These are phyloP conservation scores for Talaromyces islandicus DNA, from an alignment of 2,329 filamentous ascomycete species.

Conservation along the genomic window DNA sequence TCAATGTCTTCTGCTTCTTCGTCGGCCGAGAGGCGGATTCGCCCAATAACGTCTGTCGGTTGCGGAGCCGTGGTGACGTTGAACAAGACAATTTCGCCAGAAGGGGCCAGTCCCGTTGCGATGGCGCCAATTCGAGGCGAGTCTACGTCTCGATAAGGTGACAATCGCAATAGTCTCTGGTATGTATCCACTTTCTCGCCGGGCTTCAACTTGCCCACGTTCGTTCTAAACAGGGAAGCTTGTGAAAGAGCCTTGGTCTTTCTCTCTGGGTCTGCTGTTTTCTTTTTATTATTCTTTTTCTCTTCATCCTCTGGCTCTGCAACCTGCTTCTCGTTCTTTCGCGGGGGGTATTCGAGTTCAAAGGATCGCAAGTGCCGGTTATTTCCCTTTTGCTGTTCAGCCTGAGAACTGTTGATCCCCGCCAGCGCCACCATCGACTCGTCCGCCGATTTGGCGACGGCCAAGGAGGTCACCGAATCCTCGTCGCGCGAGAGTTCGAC, in stretches of 20 bases:
- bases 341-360: constrained; percentile 51
- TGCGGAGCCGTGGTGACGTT: constrained; percentile 55
- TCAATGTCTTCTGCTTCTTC: constrained; percentile 48
- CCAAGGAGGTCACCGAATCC: constrained; percentile 82
- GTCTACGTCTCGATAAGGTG: constrained; percentile 47
- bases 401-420: constrained; percentile 75
- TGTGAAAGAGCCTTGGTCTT: constrained; percentile 44
- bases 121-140: constrained; percentile 66
- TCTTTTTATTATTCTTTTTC: constrained; percentile 14
- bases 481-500: constrained; percentile 75
- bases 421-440: constrained; percentile 56
- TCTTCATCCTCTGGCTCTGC: constrained; percentile 19
- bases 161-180: constrained; percentile 54
- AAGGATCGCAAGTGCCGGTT: constrained; percentile 83
- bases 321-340: constrained; percentile 25
- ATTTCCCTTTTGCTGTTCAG: constrained; percentile 65
- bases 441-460: constrained; percentile 57
- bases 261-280: constrained; percentile 8
- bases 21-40: constrained; percentile 45
- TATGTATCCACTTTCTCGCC: constrained; percentile 48
- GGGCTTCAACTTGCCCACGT: constrained; percentile 17
- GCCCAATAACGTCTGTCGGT: constrained; percentile 47
- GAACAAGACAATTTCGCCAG: constrained; percentile 76
- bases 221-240: constrained; percentile 44
- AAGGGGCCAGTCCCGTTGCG: constrained; percentile 69